phyloP scores from a whole-genome alignment of 2,329 filamentous ascomycete genomes.

The Phialophora macrospora region DNA sequence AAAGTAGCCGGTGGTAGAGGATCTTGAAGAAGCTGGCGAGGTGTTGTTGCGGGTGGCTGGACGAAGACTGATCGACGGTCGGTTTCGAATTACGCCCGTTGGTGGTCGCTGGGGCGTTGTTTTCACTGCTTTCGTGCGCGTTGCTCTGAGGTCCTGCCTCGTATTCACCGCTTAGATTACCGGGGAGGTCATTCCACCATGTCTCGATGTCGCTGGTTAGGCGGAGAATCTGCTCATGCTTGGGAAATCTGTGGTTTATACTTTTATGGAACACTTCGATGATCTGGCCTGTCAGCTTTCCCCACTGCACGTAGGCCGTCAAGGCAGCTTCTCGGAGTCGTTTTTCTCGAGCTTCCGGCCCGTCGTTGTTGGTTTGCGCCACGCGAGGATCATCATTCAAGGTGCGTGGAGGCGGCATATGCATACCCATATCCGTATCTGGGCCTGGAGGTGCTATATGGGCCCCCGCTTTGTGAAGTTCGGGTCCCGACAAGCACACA shows the following conservation, averaged over 20 bases:
- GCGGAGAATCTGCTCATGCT: conserved; percentile 46
- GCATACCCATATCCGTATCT: conserved; percentile 34
- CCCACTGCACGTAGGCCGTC: conserved; percentile 49
- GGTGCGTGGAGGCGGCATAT: conserved; percentile 30
- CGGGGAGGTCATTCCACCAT: conserved; percentile 51
- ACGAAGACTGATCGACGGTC: not conserved
- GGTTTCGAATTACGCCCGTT: conserved; percentile 7
- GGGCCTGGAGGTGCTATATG: conserved; percentile 22
- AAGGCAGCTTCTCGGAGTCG: conserved; percentile 44
- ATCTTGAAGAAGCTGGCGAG: conserved; percentile 48
- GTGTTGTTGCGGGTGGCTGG: conserved; percentile 29
- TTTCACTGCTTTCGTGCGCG: not conserved
- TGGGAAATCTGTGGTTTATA: conserved; percentile 48
- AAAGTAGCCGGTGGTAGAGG: conserved; percentile 49
- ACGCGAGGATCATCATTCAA: conserved; percentile 22
- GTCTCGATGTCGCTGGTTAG: conserved; percentile 50
- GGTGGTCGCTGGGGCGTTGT: conserved; percentile 14
- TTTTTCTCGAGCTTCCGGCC: conserved; percentile 34
- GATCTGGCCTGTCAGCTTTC: conserved; percentile 48
- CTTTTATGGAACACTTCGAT: conserved; percentile 51
- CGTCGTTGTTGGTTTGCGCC: conserved; percentile 26
- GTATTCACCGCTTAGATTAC: conserved; percentile 33
- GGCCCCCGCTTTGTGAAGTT: conserved; percentile 32
- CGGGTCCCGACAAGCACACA: conserved; percentile 52
- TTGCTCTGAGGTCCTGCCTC: conserved; percentile 19